Evolutionary conservation across 2,329 filamentous ascomycete species (phyloP).

Genomic region (Diaporthe ilicicola): DNA sequence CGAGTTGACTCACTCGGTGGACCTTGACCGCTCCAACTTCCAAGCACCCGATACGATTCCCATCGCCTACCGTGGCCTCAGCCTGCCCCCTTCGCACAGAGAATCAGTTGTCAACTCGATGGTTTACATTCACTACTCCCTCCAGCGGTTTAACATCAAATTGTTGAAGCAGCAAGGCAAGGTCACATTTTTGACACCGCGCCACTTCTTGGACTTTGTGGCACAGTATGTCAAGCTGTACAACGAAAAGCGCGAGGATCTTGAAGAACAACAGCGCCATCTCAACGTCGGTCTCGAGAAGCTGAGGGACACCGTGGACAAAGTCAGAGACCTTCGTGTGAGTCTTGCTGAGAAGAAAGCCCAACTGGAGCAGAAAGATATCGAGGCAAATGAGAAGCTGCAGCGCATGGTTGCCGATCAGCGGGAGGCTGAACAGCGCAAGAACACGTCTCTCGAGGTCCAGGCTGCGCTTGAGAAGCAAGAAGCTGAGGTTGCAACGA

Average conservation of each 20-base stretch:
- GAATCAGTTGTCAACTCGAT: slow-evolving; percentile 96
- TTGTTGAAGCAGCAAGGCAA: slow-evolving; percentile 92
- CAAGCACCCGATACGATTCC: slow-evolving; percentile 89
- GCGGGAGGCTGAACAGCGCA: slow-evolving; percentile 90
- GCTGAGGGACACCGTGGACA: slow-evolving; percentile 93
- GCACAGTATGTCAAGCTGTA: slow-evolving; percentile 97
- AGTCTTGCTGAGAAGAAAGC: slow-evolving; percentile 95
- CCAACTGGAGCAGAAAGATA: slow-evolving; percentile 91
- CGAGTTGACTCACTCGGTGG: slow-evolving; percentile 94
- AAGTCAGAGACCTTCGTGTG: slow-evolving; percentile 89
- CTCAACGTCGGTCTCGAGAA: slow-evolving; percentile 98
- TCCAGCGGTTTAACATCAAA: slow-evolving; percentile 88
- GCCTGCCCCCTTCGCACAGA: slow-evolving; percentile 85
- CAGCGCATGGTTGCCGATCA: slow-evolving; percentile 98
- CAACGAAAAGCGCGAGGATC: slow-evolving; percentile 96
- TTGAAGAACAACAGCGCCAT: slow-evolving; percentile 98
- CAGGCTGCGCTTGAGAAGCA: slow-evolving; percentile 88
- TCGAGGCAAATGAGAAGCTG: slow-evolving; percentile 95
- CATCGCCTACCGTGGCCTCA: slow-evolving; percentile 87
- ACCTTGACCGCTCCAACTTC: slow-evolving; percentile 89
- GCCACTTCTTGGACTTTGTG: slow-evolving; percentile 98
- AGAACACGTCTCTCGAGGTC: slow-evolving; percentile 87
- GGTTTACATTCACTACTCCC: slow-evolving; percentile 97
- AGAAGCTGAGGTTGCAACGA: slow-evolving; percentile 84
- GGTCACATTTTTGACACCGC: slow-evolving; percentile 90